Percentiles rank a stretch among this genome's conserved stretches.
phyloP scores from a whole-genome alignment of 805 yeast genomes.

The Middelhovenomyces tepae region DNA sequence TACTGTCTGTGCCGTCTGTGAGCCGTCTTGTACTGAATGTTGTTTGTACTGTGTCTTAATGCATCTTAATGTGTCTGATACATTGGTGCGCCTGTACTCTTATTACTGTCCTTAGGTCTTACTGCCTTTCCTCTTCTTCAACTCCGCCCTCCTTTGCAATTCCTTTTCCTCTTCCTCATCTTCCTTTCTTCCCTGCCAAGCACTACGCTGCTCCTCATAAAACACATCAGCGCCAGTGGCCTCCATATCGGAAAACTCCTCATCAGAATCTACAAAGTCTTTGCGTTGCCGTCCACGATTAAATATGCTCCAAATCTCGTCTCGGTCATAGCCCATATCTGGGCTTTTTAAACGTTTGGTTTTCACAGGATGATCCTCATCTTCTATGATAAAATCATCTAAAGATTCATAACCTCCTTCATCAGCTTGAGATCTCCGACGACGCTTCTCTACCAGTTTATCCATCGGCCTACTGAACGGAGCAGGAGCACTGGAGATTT shows the following conservation, averaged over 20 bases:
- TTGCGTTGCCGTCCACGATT: slow-evolving; percentile 51
- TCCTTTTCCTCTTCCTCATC: slow-evolving; percentile 55
- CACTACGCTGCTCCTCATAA: slow-evolving; percentile 69
- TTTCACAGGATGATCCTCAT: slow-evolving; percentile 33
- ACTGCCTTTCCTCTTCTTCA: slow-evolving; percentile 15
- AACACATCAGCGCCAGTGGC: slow-evolving; percentile 86
- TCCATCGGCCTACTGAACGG: slow-evolving; percentile 24
- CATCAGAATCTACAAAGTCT: slow-evolving; percentile 36
- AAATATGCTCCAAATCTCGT: slow-evolving; percentile 85
- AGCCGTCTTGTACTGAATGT: too few species aligned
- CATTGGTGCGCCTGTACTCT: too few species aligned
- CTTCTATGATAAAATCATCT: slow-evolving; percentile 53
- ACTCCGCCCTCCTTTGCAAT: slow-evolving; percentile 14
- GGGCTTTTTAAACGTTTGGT: slow-evolving; percentile 24
- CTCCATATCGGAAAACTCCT: slow-evolving; percentile 63
- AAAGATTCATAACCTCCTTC: slow-evolving; percentile 34
- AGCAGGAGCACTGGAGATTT: slow-evolving; percentile 40
- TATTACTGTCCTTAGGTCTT: too few species aligned
- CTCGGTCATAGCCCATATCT: slow-evolving; percentile 53
- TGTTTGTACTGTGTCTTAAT: too few species aligned
- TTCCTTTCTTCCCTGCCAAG: slow-evolving; percentile 61
- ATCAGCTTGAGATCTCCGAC: slow-evolving; percentile 20
- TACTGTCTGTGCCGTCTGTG: too few species aligned
- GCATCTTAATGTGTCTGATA: too few species aligned
- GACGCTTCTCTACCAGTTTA: slow-evolving; percentile 37